phyloP scores from a whole-genome alignment of 305 asterid genomes.

The Ilex paraguariensis region DNA sequence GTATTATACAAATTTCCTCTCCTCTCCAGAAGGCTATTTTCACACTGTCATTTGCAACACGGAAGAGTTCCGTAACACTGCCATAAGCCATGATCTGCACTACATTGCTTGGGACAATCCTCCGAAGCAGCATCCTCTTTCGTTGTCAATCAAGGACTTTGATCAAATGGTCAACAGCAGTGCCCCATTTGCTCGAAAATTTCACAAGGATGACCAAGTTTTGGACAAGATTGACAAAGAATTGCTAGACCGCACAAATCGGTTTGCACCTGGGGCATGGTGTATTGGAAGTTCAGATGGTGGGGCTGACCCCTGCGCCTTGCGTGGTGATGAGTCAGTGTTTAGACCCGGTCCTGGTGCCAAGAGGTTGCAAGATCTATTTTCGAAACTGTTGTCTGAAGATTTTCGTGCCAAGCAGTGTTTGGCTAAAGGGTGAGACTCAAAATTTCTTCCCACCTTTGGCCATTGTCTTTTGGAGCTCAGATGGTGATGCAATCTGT shows the following conservation, averaged over 20 bases:
- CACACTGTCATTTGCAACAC: conserved; percentile 92
- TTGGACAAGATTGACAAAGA: conserved; percentile 80
- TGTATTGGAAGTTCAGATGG: conserved; percentile 65
- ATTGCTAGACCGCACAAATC: conserved; percentile 58
- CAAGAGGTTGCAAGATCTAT: conserved; percentile 48
- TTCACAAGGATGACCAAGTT: conserved; percentile 70
- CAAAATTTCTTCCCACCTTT: background rate
- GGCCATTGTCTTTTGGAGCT: background rate
- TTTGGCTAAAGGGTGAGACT: conserved; percentile 24
- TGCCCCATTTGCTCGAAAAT: conserved; percentile 84
- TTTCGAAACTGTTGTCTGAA: conserved; percentile 50
- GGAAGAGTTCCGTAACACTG: conserved; percentile 57
- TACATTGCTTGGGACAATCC: conserved; percentile 97
- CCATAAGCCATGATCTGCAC: conserved; percentile 88
- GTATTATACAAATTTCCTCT: conserved; percentile 80
- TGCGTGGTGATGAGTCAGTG: conserved; percentile 63
- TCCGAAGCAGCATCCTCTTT: conserved; percentile 91
- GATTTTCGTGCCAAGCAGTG: conserved; percentile 56
- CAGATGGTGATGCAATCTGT: background rate
- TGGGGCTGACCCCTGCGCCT: conserved; percentile 62
- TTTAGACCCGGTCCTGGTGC: conserved; percentile 80
- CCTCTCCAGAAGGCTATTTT: conserved; percentile 94
- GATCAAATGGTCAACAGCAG: conserved; percentile 81
- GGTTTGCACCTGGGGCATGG: conserved; percentile 85
- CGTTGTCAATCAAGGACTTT: conserved; percentile 59